Percentiles rank a stretch among this genome's conserved stretches.
These are phyloP conservation scores for Cajanus cajan DNA, from an alignment of 306 rosid species.

Conservation along the genomic window DNA sequence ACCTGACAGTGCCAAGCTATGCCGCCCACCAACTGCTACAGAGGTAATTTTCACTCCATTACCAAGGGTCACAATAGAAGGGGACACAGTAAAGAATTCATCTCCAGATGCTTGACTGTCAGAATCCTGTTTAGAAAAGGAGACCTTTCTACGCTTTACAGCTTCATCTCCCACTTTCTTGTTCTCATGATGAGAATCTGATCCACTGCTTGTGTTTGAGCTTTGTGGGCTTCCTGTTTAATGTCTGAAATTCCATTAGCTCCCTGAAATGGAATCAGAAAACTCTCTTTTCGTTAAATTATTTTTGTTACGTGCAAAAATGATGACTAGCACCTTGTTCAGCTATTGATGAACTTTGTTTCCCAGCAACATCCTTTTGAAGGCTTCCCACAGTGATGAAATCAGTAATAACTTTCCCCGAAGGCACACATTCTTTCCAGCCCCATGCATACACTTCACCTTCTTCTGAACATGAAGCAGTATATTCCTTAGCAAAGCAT, in stretches of 20 bases:
- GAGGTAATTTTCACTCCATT: constrained; percentile 63
- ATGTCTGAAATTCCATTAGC: constrained; percentile 40
- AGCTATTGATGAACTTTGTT: constrained; percentile 44
- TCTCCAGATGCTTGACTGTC: constrained; percentile 63
- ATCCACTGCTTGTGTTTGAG: constrained; percentile 53
- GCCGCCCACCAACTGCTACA: constrained; percentile 93
- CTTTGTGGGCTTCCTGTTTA: constrained; percentile 57
- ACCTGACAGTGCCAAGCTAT: constrained; percentile 90
- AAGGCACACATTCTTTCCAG: constrained; percentile 93
- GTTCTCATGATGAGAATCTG: constrained; percentile 55
- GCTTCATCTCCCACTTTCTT: constrained; percentile 63
- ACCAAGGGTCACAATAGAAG: constrained; percentile 63
- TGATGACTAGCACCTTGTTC: constrained; percentile 59
- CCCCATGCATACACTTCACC: constrained; percentile 92
- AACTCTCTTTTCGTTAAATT: constrained; percentile 23
- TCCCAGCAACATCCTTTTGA: constrained; percentile 52
- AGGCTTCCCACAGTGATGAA: constrained; percentile 44
- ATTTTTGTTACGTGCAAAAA: constrained; percentile 5
- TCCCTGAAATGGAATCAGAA: constrained; percentile 30
- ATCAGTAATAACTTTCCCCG: constrained; percentile 61
- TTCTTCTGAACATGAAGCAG: constrained; percentile 41
- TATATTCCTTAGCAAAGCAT: not conserved
- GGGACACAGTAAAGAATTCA: constrained; percentile 59
- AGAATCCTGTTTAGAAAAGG: constrained; percentile 58
- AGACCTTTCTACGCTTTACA: constrained; percentile 65